Evolutionary conservation across 2,329 filamentous ascomycete species (phyloP).

Genomic region (Aspergillus glaucus): DNA sequence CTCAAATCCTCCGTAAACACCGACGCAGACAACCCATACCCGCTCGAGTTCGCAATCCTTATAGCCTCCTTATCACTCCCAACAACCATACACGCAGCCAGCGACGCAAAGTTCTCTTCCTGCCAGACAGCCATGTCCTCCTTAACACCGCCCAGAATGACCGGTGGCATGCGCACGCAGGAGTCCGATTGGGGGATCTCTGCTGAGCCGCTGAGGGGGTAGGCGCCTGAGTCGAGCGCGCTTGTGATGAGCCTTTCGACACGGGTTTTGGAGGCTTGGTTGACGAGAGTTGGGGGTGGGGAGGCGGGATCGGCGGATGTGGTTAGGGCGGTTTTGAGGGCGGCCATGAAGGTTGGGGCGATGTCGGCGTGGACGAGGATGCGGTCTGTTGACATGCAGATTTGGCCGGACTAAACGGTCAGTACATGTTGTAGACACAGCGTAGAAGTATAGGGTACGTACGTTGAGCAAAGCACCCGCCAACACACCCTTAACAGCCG

Average conservation of each 20-base stretch:
- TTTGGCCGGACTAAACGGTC: slow-evolving; percentile 55
- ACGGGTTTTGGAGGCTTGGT: slow-evolving; percentile 39
- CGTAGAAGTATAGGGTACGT: slow-evolving; percentile 1
- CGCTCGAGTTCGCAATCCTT: slow-evolving; percentile 67
- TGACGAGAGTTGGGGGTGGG: slow-evolving; percentile 37
- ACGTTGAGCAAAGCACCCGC: slow-evolving; percentile 30
- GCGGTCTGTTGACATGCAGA: slow-evolving; percentile 77
- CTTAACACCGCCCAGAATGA: slow-evolving; percentile 60
- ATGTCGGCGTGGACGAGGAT: slow-evolving; percentile 57
- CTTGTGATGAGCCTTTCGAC: slow-evolving; percentile 27
- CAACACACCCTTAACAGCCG: slow-evolving; percentile 43
- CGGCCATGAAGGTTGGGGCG: slow-evolving; percentile 46
- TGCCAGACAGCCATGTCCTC: slow-evolving; percentile 67
- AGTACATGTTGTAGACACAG: slow-evolving; percentile 24
- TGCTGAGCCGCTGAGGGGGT: slow-evolving; percentile 23
- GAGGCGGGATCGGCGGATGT: slow-evolving; percentile 27
- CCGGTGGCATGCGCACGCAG: slow-evolving; percentile 50
- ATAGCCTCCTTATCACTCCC: slow-evolving; percentile 59
- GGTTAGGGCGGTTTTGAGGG: slow-evolving; percentile 39
- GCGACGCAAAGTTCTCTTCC: slow-evolving; percentile 69
- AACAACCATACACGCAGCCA: slow-evolving; percentile 61
- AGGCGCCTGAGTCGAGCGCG: slow-evolving; percentile 26
- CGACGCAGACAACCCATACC: slow-evolving; percentile 64
- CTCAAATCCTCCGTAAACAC: slow-evolving; percentile 66
- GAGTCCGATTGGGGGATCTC: slow-evolving; percentile 7